Base-by-base conservation (phyloP, 441 rosid genomes). In the Pelargonium cotyledonis region DNA sequence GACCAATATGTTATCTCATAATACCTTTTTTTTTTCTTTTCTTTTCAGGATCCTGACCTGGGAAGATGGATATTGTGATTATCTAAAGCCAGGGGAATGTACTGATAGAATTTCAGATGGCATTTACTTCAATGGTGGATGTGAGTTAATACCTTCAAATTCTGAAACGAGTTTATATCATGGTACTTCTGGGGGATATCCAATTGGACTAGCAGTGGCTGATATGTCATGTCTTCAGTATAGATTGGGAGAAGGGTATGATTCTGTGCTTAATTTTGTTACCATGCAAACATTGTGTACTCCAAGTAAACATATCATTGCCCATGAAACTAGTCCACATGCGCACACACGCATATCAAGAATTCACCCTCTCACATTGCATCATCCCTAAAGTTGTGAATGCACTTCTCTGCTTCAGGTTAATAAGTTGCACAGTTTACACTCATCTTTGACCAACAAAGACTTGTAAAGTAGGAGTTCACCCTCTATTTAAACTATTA, bases 211-310 rank as follows among this genome's bases (percentile, higher is more conserved):
- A 15, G 26, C 67, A 40, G 74, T 75, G 76, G 79, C 78, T 44
- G 72, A 71, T 66, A 84, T 83, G 85, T 73, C 80, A 1, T 49
- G 64, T 63, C 82, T 76, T 71, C 76, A 77, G 71, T 83, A 84
- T 51, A 47, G 74, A 69, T 65, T 79, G 72, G 90, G 88, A 70
- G 81, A 84, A 51, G 90, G 90, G 92, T 85, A 49, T 49, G 57
- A 84, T 49, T 49, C n/a, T 49, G 57, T 15, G 14, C 57, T 49
- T 23, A 38, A 12, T 38, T 16, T 51, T 74, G 19, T 67, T 55
- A 64, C 64, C 63, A 58, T 71, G 53, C 7, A 6, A 46, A 4
- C 44, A 3, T 4, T 29, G 55, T 51, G 6, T 38, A 3, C 26
- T 67, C 68, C 14, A 10, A 9, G 35, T n/a, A 61, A 8, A 7